phyloP scores from a whole-genome alignment of 2,329 filamentous ascomycete genomes.

The Hymenoscyphus fructigenus region DNA sequence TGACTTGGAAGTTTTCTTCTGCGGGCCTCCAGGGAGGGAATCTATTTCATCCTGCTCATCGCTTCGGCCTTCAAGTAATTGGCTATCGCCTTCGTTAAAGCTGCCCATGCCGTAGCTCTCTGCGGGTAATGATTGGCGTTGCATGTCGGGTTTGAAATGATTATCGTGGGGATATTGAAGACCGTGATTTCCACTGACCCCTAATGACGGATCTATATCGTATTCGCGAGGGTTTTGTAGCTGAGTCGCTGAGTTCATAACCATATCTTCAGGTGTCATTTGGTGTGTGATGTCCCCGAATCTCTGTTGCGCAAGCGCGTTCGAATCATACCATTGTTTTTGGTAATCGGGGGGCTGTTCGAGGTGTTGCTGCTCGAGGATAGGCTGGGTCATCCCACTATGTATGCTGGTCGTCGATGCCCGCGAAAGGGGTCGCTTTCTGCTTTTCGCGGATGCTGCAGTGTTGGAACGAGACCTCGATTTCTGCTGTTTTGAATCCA shows the following conservation, averaged over 20 bases:
- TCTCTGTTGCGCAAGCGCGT: conserved; percentile 32
- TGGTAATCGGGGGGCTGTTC: conserved; percentile 30
- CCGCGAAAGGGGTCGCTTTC: conserved; percentile 46
- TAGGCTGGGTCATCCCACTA: conserved; percentile 34
- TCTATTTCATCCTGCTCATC: conserved; percentile 60
- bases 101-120: conserved; percentile 52
- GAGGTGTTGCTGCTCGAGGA: conserved; percentile 34
- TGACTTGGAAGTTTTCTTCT: conserved; percentile 61
- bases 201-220: conserved; percentile 51
- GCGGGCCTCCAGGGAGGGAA: conserved; percentile 46
- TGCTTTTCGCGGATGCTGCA: conserved; percentile 42
- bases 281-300: conserved; percentile 33
- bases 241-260: conserved; percentile 57
- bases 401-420: conserved; percentile 50
- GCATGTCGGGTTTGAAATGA: conserved; percentile 37
- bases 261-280: conserved; percentile 59
- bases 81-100: conserved; percentile 58
- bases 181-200: conserved; percentile 45
- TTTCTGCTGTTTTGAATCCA: conserved; percentile 39
- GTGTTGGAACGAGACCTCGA: conserved; percentile 47
- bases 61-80: conserved; percentile 54
- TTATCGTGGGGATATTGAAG: conserved; percentile 46
- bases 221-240: conserved; percentile 52
- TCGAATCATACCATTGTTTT: conserved; percentile 37
- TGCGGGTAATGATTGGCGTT: conserved; percentile 52